Conservation (phyloP, 2,329 filamentous ascomycete genomes). For the Trichoderma sp. region DNA sequence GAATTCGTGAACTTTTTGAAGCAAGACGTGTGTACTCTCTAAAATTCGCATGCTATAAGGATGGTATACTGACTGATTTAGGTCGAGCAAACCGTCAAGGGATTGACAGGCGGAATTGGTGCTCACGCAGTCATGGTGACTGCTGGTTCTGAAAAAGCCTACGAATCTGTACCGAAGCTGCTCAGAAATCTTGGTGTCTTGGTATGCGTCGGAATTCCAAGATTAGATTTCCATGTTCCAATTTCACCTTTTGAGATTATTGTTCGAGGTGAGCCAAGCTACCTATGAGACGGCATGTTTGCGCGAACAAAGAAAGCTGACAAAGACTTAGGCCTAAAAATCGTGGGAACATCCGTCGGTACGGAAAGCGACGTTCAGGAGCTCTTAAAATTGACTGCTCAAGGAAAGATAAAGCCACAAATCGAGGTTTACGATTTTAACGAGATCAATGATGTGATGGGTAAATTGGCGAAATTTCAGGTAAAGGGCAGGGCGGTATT, state of each 20-base stretch:
- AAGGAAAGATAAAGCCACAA: conserved; percentile 32
- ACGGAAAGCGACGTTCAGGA: conserved; percentile 12
- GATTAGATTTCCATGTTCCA: not conserved
- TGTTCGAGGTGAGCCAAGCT: not conserved
- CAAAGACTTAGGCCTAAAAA: not conserved
- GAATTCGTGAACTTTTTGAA: conserved; percentile 3
- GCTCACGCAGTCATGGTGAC: conserved; percentile 8
- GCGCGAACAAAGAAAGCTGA: not conserved
- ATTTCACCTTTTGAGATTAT: conserved; percentile 6
- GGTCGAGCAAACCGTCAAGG: not conserved
- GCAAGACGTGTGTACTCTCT: not conserved
- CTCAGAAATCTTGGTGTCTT: not conserved
- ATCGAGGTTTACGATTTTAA: not conserved
- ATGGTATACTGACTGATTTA: not conserved
- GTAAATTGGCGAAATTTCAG: not conserved
- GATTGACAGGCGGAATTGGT: not conserved
- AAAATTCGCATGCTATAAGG: not conserved
- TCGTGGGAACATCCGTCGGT: conserved; percentile 11
- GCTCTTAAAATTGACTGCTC: not conserved
- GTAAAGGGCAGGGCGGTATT: not conserved
- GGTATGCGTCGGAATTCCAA: conserved; percentile 6
- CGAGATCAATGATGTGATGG: not conserved
- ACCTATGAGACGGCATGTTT: not conserved
- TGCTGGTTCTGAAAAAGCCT: conserved; percentile 5
- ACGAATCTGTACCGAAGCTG: not conserved